A percentile compares a stretch with the other conserved stretches of the same genome.
Evolutionary conservation across 2,329 filamentous ascomycete species (phyloP).

Genomic region (Beauveria asiatica): DNA sequence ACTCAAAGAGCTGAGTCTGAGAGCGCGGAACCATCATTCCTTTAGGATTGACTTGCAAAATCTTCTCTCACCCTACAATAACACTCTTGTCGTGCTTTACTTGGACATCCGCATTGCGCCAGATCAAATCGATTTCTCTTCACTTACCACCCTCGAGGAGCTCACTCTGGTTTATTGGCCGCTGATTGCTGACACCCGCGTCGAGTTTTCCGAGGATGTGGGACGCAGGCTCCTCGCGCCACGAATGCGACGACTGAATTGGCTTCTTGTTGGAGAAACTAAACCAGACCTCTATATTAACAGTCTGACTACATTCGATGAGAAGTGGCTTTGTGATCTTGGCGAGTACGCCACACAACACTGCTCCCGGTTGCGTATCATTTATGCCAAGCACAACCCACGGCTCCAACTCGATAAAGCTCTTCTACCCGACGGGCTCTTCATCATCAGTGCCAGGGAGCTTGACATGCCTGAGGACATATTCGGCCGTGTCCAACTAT

Average conservation of each 20-base stretch:
- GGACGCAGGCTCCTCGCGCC: neutral
- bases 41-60: no score
- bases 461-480: neutral
- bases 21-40: no score
- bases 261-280: no score
- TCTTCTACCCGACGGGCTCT: no score
- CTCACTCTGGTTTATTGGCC: neutral
- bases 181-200: no score
- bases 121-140: neutral
- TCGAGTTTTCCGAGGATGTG: neutral
- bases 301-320: no score
- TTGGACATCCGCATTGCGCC: neutral
- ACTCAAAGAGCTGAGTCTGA: no score
- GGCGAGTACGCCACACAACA: neutral
- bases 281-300: no score
- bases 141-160: neutral
- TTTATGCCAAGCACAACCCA: neutral
- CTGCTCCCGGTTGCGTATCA: neutral
- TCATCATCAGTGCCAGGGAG: neutral
- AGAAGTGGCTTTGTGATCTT: neutral
- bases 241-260: neutral
- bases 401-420: no score
- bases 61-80: neutral
- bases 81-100: neutral
- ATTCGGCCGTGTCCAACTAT: no score